These are phyloP conservation scores for Chalara sp. DNA, from an alignment of 2,329 filamentous ascomycete species.

Conservation along the genomic window DNA sequence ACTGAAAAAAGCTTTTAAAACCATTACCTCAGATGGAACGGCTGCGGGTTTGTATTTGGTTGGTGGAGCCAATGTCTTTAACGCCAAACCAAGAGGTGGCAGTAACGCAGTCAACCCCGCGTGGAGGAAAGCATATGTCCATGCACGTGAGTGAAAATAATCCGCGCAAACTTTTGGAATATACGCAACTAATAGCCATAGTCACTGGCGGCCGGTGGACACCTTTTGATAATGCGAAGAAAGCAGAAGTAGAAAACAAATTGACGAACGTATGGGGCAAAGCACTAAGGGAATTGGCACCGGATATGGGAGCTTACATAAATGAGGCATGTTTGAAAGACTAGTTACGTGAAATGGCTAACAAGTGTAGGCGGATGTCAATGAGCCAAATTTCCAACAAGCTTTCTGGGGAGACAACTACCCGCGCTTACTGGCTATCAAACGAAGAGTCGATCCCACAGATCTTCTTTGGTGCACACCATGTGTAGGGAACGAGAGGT, in stretches of 20 bases:
- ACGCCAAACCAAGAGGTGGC: conserved; percentile 38
- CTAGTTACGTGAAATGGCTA: not conserved
- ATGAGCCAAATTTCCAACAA: conserved; percentile 8
- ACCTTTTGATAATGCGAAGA: not conserved
- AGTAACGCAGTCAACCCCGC: conserved; percentile 11
- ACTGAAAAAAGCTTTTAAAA: conserved; percentile 32
- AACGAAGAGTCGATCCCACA: conserved; percentile 36
- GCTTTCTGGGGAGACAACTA: conserved; percentile 11
- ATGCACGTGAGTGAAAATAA: not conserved
- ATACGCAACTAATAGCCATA: not conserved
- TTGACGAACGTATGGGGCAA: not conserved
- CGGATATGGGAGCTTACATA: not conserved
- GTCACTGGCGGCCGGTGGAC: not conserved
- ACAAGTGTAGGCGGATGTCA: not conserved
- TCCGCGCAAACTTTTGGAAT: not conserved
- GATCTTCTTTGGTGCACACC: conserved; percentile 41
- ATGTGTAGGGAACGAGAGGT: conserved; percentile 39
- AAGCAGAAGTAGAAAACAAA: not conserved
- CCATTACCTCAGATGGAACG: conserved; percentile 24
- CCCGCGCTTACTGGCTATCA: conserved; percentile 28
- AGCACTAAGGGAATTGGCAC: not conserved
- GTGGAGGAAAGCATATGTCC: not conserved
- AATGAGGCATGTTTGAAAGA: not conserved
- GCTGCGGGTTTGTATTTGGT: conserved; percentile 34
- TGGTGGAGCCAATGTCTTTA: conserved; percentile 35